A percentile compares a stretch with the other conserved stretches of the same genome.
Evolutionary conservation across 2,329 filamentous ascomycete species (phyloP).

Genomic region (Ilyonectria sp.): DNA sequence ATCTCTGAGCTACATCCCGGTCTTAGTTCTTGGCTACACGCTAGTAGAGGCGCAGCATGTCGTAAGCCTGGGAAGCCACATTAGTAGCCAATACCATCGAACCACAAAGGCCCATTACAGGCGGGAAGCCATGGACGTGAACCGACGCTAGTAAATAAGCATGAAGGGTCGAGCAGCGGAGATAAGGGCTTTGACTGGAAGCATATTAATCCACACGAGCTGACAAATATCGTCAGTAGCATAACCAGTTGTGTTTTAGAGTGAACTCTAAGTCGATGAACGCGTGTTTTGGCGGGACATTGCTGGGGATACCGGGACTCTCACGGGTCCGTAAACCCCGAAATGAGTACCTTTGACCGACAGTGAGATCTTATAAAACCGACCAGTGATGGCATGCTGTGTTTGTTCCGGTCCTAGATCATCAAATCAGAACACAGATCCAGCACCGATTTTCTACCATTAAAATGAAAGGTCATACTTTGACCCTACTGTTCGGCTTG

Average conservation of each 20-base stretch:
- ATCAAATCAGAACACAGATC: background rate
- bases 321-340: slow-evolving; percentile 1
- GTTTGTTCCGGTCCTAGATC: background rate
- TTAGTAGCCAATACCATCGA: background rate
- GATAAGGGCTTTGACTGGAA: background rate
- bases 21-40: background rate
- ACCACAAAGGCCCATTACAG: background rate
- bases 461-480: background rate
- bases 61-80: background rate
- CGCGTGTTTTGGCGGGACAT: background rate
- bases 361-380: background rate
- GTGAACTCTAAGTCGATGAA: background rate
- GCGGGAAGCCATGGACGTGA: background rate
- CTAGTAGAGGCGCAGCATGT: background rate
- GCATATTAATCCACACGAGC: background rate
- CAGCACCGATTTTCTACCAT: background rate
- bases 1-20: background rate
- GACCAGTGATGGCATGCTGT: background rate
- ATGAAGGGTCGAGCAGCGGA: background rate
- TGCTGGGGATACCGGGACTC: background rate
- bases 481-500: background rate
- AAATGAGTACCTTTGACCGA: background rate
- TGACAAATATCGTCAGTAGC: background rate
- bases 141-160: slow-evolving; percentile 1
- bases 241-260: background rate